Evolutionary conservation across 2,329 filamentous ascomycete genomes (phyloP).

Genomic region (Fusarium sp.): DNA sequence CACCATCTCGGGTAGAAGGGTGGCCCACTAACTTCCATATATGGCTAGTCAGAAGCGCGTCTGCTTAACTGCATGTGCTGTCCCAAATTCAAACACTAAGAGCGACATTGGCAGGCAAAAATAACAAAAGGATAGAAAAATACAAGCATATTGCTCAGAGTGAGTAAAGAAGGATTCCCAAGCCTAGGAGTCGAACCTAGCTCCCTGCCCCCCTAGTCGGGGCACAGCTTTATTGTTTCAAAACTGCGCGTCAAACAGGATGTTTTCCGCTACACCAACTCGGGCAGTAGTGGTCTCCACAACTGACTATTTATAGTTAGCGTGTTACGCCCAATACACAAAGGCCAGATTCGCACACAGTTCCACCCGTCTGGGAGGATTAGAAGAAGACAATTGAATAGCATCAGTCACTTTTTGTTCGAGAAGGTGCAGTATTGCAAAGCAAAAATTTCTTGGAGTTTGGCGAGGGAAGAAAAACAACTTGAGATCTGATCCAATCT

Average conservation of each 20-base stretch:
- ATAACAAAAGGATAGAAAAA: background rate
- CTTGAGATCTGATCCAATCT: background rate
- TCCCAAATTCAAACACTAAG: no score
- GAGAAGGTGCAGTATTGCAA: background rate
- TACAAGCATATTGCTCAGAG: background rate
- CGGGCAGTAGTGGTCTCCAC: background rate
- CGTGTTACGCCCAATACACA: accelerated
- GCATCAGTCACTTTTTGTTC: background rate
- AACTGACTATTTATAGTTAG: background rate
- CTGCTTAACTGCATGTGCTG: no score
- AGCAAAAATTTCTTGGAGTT: background rate
- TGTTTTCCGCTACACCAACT: background rate
- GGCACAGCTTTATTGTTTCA: background rate
- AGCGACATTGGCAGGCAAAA: background rate
- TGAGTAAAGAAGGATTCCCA: background rate
- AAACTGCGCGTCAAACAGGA: background rate
- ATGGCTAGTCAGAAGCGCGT: background rate
- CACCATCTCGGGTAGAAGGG: background rate
- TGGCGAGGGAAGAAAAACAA: accelerated
- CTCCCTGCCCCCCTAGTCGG: background rate
- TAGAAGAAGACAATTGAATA: background rate
- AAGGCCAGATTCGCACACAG: background rate
- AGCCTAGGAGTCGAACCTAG: background rate
- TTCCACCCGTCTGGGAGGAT: background rate
- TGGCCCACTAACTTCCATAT: background rate